Evolutionary conservation across 2,329 filamentous ascomycete species (phyloP).

Genomic region (Venturia oleaginea): DNA sequence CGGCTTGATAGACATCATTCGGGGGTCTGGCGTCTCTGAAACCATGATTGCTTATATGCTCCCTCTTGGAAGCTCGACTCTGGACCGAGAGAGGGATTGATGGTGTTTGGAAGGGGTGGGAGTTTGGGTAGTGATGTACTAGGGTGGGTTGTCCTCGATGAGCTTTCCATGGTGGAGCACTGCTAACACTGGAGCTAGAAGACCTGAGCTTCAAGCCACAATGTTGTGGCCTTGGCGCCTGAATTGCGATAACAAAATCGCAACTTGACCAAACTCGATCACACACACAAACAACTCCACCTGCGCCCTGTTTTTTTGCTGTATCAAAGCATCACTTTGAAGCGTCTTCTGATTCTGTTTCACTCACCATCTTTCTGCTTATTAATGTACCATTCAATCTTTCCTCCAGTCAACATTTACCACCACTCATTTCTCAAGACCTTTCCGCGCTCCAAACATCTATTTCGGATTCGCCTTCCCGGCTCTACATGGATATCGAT

Average conservation of each 20-base stretch:
- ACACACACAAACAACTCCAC: neutral
- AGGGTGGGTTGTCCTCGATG: neutral
- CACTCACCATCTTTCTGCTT: neutral
- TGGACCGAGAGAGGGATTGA: neutral
- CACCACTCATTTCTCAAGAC: neutral
- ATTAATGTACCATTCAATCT: neutral
- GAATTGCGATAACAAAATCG: neutral
- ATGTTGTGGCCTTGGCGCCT: neutral
- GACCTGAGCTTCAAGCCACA: neutral
- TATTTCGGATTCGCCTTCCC: neutral
- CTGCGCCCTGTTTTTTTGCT: neutral
- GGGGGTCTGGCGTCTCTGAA: constrained; percentile 34
- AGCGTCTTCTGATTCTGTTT: neutral
- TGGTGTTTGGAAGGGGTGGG: neutral
- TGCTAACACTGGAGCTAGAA: neutral
- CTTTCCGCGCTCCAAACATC: neutral
- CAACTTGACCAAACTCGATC: neutral
- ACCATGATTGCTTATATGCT: constrained; percentile 19
- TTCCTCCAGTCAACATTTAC: neutral
- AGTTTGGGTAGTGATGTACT: neutral
- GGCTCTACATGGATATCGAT: neutral
- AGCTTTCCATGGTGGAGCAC: neutral
- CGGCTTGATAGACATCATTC: constrained; percentile 53
- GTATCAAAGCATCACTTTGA: neutral
- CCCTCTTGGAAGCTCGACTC: neutral